phyloP scores from a whole-genome alignment of 345 rosid genomes.

The Brassica incana region DNA sequence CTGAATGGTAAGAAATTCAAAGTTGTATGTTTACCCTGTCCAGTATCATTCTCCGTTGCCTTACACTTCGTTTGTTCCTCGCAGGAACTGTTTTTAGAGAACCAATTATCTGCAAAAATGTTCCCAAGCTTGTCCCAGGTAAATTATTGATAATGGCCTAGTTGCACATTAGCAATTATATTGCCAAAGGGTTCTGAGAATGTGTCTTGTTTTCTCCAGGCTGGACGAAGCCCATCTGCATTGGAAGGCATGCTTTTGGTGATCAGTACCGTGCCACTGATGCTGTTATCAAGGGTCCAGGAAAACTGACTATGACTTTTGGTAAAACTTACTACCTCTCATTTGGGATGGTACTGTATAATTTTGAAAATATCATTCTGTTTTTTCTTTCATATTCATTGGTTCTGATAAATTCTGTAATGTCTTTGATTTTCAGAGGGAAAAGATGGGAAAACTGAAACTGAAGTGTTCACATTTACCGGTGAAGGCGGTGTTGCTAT shows the following conservation, averaged over 20 bases:
- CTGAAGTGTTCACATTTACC: conserved; percentile 79
- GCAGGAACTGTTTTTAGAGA: conserved; percentile 99
- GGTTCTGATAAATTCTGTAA: not conserved
- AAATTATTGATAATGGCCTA: not conserved
- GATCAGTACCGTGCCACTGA: conserved; percentile 98
- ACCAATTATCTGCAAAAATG: conserved; percentile 91
- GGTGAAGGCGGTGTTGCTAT: conserved; percentile 93
- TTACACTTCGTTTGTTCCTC: conserved; percentile 5
- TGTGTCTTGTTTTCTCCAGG: conserved; percentile 46
- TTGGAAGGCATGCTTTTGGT: conserved; percentile 98
- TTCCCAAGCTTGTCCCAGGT: conserved; percentile 91
- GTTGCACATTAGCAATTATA: conserved; percentile 5
- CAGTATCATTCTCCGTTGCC: conserved; percentile 1
- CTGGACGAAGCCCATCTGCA: conserved; percentile 97
- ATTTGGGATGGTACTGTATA: conserved; percentile 3
- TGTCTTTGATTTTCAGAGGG: conserved; percentile 66
- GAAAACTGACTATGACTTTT: conserved; percentile 84
- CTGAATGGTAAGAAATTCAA: conserved; percentile 67
- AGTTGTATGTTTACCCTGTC: not conserved
- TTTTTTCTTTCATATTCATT: not conserved
- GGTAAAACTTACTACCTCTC: conserved; percentile 45
- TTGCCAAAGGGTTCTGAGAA: not conserved
- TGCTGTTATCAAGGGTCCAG: conserved; percentile 83
- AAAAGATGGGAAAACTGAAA: conserved; percentile 64
- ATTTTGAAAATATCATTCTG: not conserved